Conservation (phyloP, 345 rosid species). For the Citrus cavaleriei region DNA sequence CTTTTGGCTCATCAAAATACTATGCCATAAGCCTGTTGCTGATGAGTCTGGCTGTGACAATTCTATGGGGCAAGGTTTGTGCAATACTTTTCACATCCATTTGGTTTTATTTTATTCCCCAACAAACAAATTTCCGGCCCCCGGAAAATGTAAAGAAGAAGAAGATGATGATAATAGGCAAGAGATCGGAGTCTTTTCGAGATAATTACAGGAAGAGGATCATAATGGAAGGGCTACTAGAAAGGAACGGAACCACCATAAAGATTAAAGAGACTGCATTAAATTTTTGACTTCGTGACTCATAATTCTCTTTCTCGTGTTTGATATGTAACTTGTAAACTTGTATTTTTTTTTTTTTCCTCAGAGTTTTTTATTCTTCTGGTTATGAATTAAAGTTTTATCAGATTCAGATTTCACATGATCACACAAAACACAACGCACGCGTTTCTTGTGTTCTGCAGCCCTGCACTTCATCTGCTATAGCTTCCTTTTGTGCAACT, state of each 20-base stretch:
- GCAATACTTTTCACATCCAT: slow-evolving; percentile 38
- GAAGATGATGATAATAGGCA: not conserved
- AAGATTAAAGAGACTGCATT: slow-evolving; percentile 10
- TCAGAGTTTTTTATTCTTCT: not conserved
- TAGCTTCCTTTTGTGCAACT: no score
- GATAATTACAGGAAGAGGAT: slow-evolving; percentile 19
- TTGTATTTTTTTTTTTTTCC: no score
- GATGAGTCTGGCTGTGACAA: slow-evolving; percentile 22
- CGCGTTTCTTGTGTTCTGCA: not conserved
- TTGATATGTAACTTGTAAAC: not conserved
- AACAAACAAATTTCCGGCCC: not conserved
- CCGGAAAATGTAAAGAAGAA: not conserved
- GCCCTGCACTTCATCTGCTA: not conserved
- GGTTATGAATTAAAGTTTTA: not conserved
- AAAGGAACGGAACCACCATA: slow-evolving; percentile 19
- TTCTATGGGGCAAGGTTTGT: slow-evolving; percentile 35
- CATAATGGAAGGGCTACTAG: slow-evolving; percentile 30
- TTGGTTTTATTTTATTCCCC: slow-evolving; percentile 25
- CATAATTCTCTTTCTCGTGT: slow-evolving; percentile 20
- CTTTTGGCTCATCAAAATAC: not conserved
- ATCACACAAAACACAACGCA: not conserved
- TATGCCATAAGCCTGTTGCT: slow-evolving; percentile 15
- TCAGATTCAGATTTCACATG: not conserved
- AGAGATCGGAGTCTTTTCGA: not conserved
- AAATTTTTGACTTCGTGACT: slow-evolving; percentile 16